Evolutionary conservation across 129 eudicot genomes (phyloP), one percentile per base, ranked within the genome.

Genomic region (Solidago caesia): DNA sequence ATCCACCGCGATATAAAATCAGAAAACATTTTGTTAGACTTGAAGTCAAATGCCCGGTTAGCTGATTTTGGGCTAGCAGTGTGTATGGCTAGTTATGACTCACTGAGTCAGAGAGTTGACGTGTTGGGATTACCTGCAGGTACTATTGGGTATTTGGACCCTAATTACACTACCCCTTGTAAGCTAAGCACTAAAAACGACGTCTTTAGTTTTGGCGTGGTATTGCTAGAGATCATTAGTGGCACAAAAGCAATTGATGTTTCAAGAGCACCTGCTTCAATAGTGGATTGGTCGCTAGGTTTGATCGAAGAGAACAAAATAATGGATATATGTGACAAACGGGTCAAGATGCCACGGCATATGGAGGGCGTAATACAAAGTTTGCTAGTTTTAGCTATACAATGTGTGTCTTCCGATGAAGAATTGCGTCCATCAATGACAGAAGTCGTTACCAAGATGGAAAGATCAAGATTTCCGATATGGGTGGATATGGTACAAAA

Each of bases 71-170:
- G 97, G 0, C 79, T 92, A 0, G 91, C 96, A 0, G 44, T 82
- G 4, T 13, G 51, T 79, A 64, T 72, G 7, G 51, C 65, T 46
- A 43, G 21, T 12, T 69, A 7, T n/a, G 71, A 26, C 65, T 72
- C 80, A 25, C 41, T 46, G 41, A 77, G 77, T 73, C 81, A 69
- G 6, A 81, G 10, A 55, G 73, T 52, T 67, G 70, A 68, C 80
- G 76, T 84, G 4, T 43, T 53, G 75, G 77, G 84, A 67, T 79
- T 80, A 29, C 91, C 96, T 2, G 96, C 96, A 0, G 96, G 97
- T 2, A 92, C 97, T 3, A 87, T 92, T 0, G 97, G 97, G 45
- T 87, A 92, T 83, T 44, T 89, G 10, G 96, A 92, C 57, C 97
- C 97, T 52, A 27, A 80, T 81, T 92, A 92, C 80, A 87, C 92